These are phyloP conservation scores for Thermothelomyces thermophilus DNA, from an alignment of 2,329 filamentous ascomycete genomes.

Conservation along the genomic window DNA sequence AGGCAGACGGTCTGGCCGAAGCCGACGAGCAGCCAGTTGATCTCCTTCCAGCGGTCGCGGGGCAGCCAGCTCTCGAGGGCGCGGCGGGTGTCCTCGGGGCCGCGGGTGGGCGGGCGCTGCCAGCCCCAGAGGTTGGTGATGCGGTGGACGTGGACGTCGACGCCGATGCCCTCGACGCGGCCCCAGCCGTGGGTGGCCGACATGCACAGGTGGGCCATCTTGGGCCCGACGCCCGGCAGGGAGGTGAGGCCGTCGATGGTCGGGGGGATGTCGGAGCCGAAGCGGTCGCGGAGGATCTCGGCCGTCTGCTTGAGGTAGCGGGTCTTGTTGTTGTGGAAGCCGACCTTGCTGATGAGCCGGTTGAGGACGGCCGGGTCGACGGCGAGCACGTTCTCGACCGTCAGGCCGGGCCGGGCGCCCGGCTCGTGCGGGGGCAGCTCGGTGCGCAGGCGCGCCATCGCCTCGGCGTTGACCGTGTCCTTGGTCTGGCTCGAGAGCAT, in stretches of 20 bases:
- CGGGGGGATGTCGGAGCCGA: constrained; percentile 69
- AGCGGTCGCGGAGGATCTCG: constrained; percentile 63
- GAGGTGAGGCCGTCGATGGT: constrained; percentile 68
- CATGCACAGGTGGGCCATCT: constrained; percentile 90
- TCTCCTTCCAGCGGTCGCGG: constrained; percentile 79
- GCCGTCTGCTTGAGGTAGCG: constrained; percentile 71
- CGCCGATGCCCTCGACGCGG: constrained; percentile 69
- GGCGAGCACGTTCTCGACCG: constrained; percentile 68
- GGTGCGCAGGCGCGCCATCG: constrained; percentile 71
- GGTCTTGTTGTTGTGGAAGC: constrained; percentile 94
- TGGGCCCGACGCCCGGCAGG: constrained; percentile 83
- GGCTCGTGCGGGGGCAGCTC: constrained; percentile 53
- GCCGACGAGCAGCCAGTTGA: constrained; percentile 83
- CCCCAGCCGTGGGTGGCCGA: constrained; percentile 58
- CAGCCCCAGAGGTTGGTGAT: constrained; percentile 94
- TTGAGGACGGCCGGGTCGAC: constrained; percentile 62
- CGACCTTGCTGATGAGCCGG: constrained; percentile 72
- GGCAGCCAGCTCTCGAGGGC: constrained; percentile 79
- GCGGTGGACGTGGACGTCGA: constrained; percentile 91
- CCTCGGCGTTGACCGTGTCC: constrained; percentile 80
- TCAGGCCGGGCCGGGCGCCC: constrained; percentile 51
- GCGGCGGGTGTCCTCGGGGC: constrained; percentile 72
- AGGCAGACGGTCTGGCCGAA: constrained; percentile 82
- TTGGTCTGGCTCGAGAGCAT: constrained; percentile 94
- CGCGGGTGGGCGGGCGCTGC: constrained; percentile 61